These are phyloP conservation scores for Macrophomina tecta DNA, from an alignment of 2,329 filamentous ascomycete genomes.

Conservation along the genomic window DNA sequence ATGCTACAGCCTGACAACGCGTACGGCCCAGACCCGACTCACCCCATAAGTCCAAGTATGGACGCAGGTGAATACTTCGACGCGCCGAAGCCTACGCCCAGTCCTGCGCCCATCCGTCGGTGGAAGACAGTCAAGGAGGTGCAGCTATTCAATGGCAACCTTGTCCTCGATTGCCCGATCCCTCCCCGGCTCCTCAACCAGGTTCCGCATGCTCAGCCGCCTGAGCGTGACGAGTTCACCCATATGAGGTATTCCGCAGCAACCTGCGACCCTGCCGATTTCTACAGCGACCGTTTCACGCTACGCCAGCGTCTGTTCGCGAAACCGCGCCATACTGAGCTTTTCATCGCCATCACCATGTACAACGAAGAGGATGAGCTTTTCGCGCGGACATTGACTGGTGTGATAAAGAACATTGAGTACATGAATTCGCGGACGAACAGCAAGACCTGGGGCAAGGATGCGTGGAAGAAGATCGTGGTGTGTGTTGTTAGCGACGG, in stretches of 20 bases:
- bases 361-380: conserved; percentile 98
- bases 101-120: conserved; percentile 72
- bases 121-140: conserved; percentile 99
- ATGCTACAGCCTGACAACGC: conserved; percentile 72
- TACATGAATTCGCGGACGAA: conserved; percentile 94
- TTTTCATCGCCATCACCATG: conserved; percentile 98
- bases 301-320: conserved; percentile 90
- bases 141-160: conserved; percentile 93
- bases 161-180: conserved; percentile 95
- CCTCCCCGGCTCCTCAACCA: conserved; percentile 87
- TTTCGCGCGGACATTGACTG: conserved; percentile 93
- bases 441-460: conserved; percentile 97
- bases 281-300: conserved; percentile 88
- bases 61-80: conserved; percentile 43
- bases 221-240: conserved; percentile 83
- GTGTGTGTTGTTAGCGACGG: conserved; percentile 97
- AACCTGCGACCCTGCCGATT: conserved; percentile 89
- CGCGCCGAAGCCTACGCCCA: conserved; percentile 55
- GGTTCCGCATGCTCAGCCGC: conserved; percentile 77
- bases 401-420: conserved; percentile 98
- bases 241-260: conserved; percentile 94
- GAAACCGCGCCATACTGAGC: conserved; percentile 88
- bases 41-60: conserved; percentile 43
- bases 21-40: conserved; percentile 66
- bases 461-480: conserved; percentile 99